Conservation (phyloP, 495 filamentous ascomycete genomes). For the Cryomyces antarcticus region DNA sequence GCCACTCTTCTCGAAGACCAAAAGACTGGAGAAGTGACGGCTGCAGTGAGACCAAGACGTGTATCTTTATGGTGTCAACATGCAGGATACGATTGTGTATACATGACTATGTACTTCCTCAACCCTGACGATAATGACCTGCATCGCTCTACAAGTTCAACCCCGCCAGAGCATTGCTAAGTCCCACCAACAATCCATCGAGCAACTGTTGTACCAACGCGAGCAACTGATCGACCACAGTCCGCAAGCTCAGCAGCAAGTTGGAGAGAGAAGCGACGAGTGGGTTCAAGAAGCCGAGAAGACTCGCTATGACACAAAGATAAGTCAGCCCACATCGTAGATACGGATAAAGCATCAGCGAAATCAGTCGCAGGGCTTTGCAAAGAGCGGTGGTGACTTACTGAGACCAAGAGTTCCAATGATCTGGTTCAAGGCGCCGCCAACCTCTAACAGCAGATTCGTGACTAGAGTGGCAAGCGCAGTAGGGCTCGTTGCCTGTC, state of each 20-base stretch:
- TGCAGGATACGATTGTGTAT: too few relatives aligned
- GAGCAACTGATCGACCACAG: slow-evolving; percentile 10
- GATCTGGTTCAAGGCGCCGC: slow-evolving; percentile 10
- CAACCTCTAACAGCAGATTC: slow-evolving; percentile 7
- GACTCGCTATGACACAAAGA: not conserved
- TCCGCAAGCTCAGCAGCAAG: slow-evolving; percentile 6
- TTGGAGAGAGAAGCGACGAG: slow-evolving; percentile 6
- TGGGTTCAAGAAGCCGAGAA: slow-evolving; percentile 6
- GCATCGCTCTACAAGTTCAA: not conserved
- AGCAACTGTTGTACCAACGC: slow-evolving; percentile 8
- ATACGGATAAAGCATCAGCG: not conserved
- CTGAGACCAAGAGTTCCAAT: slow-evolving; percentile 8
- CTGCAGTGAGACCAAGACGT: too few relatives aligned
- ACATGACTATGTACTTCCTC: too few relatives aligned
- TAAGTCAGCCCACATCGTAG: not conserved
- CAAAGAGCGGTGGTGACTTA: not conserved
- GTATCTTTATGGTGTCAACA: too few relatives aligned
- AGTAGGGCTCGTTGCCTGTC: slow-evolving; percentile 2
- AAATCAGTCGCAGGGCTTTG: not conserved
- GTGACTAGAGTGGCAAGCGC: slow-evolving; percentile 6
- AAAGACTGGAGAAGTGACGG: too few relatives aligned
- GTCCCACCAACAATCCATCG: slow-evolving; percentile 8
- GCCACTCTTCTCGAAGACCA: too few relatives aligned
- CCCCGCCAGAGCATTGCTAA: slow-evolving; percentile 8
- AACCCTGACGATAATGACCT: too few relatives aligned